These are phyloP conservation scores for Leccinum sublutescens DNA, from an alignment of 768 basidiomycete species.

Conservation along the genomic window DNA sequence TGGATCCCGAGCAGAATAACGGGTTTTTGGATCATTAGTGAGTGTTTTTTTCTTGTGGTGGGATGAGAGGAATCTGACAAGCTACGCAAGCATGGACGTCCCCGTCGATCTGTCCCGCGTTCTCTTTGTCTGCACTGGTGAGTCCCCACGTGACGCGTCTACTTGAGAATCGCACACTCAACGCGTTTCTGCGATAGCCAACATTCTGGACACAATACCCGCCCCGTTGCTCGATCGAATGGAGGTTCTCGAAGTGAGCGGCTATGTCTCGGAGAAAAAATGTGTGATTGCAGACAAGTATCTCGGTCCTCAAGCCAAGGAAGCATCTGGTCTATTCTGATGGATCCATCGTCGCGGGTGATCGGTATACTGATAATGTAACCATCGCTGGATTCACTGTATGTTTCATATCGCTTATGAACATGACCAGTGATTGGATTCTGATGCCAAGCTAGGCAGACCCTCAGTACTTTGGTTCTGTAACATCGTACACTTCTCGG, in stretches of 20 bases:
- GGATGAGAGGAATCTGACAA: slow-evolving; percentile 3
- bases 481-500: no score
- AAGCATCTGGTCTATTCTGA: slow-evolving; percentile 60
- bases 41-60: not conserved
- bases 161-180: slow-evolving; percentile 8
- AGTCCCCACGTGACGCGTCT: slow-evolving; percentile 9
- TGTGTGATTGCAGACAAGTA: slow-evolving; percentile 82
- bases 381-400: no score
- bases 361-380: no score
- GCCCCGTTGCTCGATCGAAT: slow-evolving; percentile 92
- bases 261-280: slow-evolving; percentile 95
- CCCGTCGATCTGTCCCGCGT: slow-evolving; percentile 95
- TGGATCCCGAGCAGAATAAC: slow-evolving; percentile 94
- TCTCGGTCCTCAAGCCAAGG: slow-evolving; percentile 90
- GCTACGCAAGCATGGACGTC: slow-evolving; percentile 78
- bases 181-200: slow-evolving; percentile 48
- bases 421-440: no score
- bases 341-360: no score
- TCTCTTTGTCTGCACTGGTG: slow-evolving; percentile 92
- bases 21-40: slow-evolving; percentile 92
- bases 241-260: slow-evolving; percentile 94
- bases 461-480: no score
- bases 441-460: no score
- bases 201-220: slow-evolving; percentile 90
- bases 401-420: no score